These are phyloP conservation scores for Leptodontidium sp. DNA, from an alignment of 2,329 filamentous ascomycete genomes.

Conservation along the genomic window DNA sequence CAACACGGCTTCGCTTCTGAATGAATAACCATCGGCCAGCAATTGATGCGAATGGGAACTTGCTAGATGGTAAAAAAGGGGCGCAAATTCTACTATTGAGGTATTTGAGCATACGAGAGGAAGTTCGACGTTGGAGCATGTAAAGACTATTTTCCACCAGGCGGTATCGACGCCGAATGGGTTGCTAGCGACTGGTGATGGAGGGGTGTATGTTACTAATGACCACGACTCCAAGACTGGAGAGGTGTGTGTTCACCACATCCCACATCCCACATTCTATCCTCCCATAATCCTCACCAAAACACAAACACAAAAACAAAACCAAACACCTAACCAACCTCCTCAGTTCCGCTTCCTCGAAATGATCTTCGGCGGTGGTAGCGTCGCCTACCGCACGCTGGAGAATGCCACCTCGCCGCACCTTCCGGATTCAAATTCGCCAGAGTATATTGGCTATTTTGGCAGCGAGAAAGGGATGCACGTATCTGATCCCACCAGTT, in stretches of 20 bases:
- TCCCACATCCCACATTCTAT: background rate
- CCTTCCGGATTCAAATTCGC: conserved; percentile 40
- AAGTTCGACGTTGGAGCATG: conserved; percentile 39
- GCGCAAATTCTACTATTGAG: conserved; percentile 48
- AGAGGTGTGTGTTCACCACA: conserved; percentile 22
- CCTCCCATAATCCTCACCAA: background rate
- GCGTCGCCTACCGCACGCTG: conserved; percentile 38
- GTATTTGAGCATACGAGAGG: conserved; percentile 43
- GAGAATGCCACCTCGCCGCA: conserved; percentile 37
- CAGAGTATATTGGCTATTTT: conserved; percentile 19
- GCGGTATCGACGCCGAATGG: conserved; percentile 46
- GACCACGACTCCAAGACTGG: conserved; percentile 42
- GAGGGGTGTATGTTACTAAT: conserved; percentile 47
- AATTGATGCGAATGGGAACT: conserved; percentile 39
- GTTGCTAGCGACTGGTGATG: conserved; percentile 42
- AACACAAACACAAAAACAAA: background rate
- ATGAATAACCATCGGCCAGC: conserved; percentile 46
- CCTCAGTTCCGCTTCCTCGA: conserved; percentile 33
- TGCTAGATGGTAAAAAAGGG: conserved; percentile 41
- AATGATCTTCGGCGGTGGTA: conserved; percentile 40
- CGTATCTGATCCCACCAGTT: no score
- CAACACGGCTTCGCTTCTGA: conserved; percentile 41
- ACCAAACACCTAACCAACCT: no score
- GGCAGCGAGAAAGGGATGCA: no score
- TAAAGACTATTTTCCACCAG: conserved; percentile 44